Percentiles rank a stretch among this genome's conserved stretches.
These are phyloP conservation scores for Planoprotostelium fungivorum DNA, from an alignment of 78 protist genomes.

Conservation along the genomic window DNA sequence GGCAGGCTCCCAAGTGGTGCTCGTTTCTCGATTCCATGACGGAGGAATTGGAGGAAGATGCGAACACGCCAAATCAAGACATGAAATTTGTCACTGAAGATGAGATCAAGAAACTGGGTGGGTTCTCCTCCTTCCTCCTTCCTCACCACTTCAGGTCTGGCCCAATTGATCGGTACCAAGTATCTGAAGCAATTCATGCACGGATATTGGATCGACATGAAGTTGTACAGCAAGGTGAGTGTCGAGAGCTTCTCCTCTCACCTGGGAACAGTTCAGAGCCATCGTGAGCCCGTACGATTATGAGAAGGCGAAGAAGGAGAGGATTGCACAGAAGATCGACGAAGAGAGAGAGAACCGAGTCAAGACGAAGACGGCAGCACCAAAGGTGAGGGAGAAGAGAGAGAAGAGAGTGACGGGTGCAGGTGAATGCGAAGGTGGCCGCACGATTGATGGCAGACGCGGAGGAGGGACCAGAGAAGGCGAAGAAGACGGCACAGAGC, in stretches of 20 bases:
- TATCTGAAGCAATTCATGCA: slow-evolving; percentile 89
- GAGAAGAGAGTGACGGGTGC: background rate
- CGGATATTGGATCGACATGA: slow-evolving; percentile 87
- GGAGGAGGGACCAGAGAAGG: slow-evolving; percentile 7
- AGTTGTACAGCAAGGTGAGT: slow-evolving; percentile 29
- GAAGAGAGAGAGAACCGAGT: slow-evolving; percentile 45
- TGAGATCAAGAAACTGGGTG: slow-evolving; percentile 66
- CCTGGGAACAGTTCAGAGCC: slow-evolving; percentile 3
- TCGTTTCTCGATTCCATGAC: slow-evolving; percentile 88
- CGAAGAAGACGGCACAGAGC: background rate
- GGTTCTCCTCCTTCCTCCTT: background rate
- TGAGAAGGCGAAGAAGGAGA: slow-evolving; percentile 36
- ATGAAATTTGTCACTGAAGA: slow-evolving; percentile 88
- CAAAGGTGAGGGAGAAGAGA: background rate
- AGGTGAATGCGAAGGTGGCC: slow-evolving; percentile 58
- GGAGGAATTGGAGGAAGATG: slow-evolving; percentile 86
- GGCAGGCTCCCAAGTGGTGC: slow-evolving; percentile 98
- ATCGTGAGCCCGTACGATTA: slow-evolving; percentile 62
- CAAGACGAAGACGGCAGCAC: slow-evolving; percentile 6
- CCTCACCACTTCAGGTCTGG: slow-evolving; percentile 35
- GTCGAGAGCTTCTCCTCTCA: background rate
- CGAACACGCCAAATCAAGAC: slow-evolving; percentile 76
- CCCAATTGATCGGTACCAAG: slow-evolving; percentile 67
- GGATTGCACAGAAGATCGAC: slow-evolving; percentile 36
- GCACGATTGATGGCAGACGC: slow-evolving; percentile 14